phyloP scores from a whole-genome alignment of 2,329 filamentous ascomycete genomes.

The Ophiostoma australiae region DNA sequence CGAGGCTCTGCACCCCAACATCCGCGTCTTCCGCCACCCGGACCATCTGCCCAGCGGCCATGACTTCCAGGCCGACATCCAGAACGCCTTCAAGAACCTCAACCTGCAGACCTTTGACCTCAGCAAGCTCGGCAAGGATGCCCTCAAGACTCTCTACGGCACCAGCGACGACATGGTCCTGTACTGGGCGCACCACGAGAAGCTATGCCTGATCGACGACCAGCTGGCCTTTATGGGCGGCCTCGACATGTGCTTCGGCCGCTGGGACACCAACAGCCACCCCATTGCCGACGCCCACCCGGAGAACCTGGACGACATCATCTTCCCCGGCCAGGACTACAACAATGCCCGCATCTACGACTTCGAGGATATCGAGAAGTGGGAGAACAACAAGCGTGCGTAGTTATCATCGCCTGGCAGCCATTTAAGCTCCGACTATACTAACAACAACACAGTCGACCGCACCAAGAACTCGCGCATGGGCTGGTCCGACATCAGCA shows the following conservation, averaged over 20 bases:
- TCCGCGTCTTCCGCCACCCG: slow-evolving; percentile 83
- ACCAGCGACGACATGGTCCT: slow-evolving; percentile 74
- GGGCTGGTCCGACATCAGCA: slow-evolving; percentile 85
- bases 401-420: background rate
- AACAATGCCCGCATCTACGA: slow-evolving; percentile 85
- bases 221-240: slow-evolving; percentile 84
- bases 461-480: slow-evolving; percentile 74
- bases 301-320: slow-evolving; percentile 64
- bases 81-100: slow-evolving; percentile 51
- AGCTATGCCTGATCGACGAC: slow-evolving; percentile 78
- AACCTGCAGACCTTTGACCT: slow-evolving; percentile 49
- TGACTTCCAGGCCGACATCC: slow-evolving; percentile 62
- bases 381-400: slow-evolving; percentile 73
- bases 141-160: slow-evolving; percentile 74
- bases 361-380: slow-evolving; percentile 70
- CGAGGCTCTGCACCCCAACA: slow-evolving; percentile 74
- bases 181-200: slow-evolving; percentile 93
- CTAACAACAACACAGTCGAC: slow-evolving; percentile 49
- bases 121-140: slow-evolving; percentile 64
- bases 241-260: slow-evolving; percentile 78
- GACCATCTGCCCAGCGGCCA: slow-evolving; percentile 76
- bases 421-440: background rate
- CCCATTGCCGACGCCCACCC: slow-evolving; percentile 81
- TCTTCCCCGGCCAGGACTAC: slow-evolving; percentile 89
- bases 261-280: slow-evolving; percentile 85